A percentile compares a stretch with the other conserved stretches of the same genome.
phyloP scores from a whole-genome alignment of 768 basidiomycete genomes.

The Cubamyces sp. region DNA sequence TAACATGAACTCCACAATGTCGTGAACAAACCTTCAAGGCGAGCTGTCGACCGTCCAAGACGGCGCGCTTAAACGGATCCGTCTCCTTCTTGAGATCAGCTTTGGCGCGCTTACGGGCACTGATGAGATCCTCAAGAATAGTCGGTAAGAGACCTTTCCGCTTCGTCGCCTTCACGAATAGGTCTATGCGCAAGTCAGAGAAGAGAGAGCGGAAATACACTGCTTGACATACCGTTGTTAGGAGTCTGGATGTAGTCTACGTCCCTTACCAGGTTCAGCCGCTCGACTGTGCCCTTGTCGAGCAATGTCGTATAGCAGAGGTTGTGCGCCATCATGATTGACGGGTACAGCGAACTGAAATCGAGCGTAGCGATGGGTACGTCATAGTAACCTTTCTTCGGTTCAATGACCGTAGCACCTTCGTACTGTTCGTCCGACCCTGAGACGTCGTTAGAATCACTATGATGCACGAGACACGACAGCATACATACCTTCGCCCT shows the following conservation, averaged over 20 bases:
- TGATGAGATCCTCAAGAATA: constrained; percentile 90
- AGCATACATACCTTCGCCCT: constrained; percentile 70
- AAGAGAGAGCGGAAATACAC: neutral
- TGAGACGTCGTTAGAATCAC: constrained; percentile 32
- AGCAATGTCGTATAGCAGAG: constrained; percentile 97
- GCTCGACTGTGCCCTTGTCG: constrained; percentile 76
- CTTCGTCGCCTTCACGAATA: constrained; percentile 72
- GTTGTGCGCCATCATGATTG: constrained; percentile 99
- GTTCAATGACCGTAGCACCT: constrained; percentile 98
- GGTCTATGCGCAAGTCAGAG: constrained; percentile 53
- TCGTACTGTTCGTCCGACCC: constrained; percentile 97
- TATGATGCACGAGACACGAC: neutral
- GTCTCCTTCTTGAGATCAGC: constrained; percentile 95
- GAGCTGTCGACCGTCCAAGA: constrained; percentile 95
- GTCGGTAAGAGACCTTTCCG: constrained; percentile 92
- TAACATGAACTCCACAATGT: neutral
- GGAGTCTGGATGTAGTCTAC: constrained; percentile 94
- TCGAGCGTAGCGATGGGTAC: constrained; percentile 96
- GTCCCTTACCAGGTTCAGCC: constrained; percentile 77
- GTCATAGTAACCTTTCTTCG: constrained; percentile 94
- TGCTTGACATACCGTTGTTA: constrained; percentile 71
- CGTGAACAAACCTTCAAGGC: constrained; percentile 77
- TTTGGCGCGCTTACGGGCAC: constrained; percentile 93
- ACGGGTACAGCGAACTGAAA: constrained; percentile 98
- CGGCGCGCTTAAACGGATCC: constrained; percentile 96